Base-by-base conservation (phyloP, 1,139 yeast species). In the Suhomyces panamericanus region DNA sequence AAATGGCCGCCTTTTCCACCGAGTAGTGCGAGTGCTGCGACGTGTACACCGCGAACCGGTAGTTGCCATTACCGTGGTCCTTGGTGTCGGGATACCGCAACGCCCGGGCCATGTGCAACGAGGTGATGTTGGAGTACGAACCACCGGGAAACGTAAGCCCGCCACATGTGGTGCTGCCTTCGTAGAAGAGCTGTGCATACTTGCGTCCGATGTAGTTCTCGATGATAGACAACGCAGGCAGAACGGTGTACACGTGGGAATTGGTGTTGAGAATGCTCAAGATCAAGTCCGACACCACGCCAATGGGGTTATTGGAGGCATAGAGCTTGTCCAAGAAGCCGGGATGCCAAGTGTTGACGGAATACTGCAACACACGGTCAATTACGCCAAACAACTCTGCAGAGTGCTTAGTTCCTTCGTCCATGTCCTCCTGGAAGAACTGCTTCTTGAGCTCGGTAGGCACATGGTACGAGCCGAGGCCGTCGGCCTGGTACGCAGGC, bases 101-200 rank as follows among this genome's bases (percentile, higher is more conserved):
- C 35, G 87, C 72, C 53, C 95, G 69, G 0, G 96, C 96, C 62
- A 85, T 82, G 52, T 87, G 93, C 66, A 88, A 63, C 46, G 89
- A 81, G 2, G 95, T 87, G 43, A 86, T 78, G 62, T 88, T 88
- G 14, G 95, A 86, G 82, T 91, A 87, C 4, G 93, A 84, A 0
- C 96, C 96, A 12, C 96, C 96, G 28, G 91, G 80, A 62, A 87
- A 86, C 0, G 96, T 88, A 54, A 88, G 70, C 0, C 96, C 96
- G 20, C 96, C 96, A 39, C 91, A 79, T 29, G 73, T 69, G 6
- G 67, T 65, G 6, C 73, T 75, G 14, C 62, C 59, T 38, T 62
- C 54, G 55, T 75, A 86, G 65, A 85, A 87, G 55, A 84, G 53
- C 39, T 67, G 62, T 3, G 96, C 96, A 59, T 88, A 88, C 46